A percentile compares a stretch with the other conserved stretches of the same genome.
Conservation (phyloP, 2,329 filamentous ascomycete species). For the Corinectria fuckeliana region DNA sequence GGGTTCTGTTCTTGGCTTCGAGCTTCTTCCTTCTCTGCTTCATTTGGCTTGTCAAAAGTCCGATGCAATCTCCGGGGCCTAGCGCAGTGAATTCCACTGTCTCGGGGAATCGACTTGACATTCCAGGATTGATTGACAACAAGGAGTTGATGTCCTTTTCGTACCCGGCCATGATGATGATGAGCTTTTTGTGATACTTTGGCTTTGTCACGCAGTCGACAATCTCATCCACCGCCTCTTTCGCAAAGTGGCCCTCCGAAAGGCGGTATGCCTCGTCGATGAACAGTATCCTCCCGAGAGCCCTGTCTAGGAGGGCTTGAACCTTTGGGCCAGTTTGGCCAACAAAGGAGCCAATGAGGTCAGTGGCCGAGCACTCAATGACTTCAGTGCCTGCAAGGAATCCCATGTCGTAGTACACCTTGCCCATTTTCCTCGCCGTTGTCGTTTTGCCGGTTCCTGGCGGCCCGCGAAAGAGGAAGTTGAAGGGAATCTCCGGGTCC, state of each 20-base stretch:
- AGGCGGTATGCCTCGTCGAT: slow-evolving; percentile 77
- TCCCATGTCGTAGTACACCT: slow-evolving; percentile 78
- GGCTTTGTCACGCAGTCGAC: slow-evolving; percentile 61
- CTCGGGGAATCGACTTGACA: slow-evolving; percentile 71
- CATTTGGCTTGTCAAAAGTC: slow-evolving; percentile 48
- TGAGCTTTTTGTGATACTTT: slow-evolving; percentile 63
- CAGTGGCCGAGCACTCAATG: slow-evolving; percentile 69
- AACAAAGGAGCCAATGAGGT: slow-evolving; percentile 71
- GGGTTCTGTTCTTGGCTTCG: slow-evolving; percentile 15
- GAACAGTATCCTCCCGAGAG: slow-evolving; percentile 71
- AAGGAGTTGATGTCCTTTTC: slow-evolving; percentile 69
- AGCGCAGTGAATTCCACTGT: slow-evolving; percentile 62
- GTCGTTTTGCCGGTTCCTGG: slow-evolving; percentile 78
- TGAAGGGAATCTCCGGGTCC: slow-evolving; percentile 63
- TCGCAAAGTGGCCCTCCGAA: slow-evolving; percentile 60
- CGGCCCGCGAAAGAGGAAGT: slow-evolving; percentile 70
- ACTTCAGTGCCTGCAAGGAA: slow-evolving; percentile 67
- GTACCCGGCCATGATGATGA: slow-evolving; percentile 75
- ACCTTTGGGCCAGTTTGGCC: slow-evolving; percentile 76
- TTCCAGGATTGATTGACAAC: slow-evolving; percentile 65
- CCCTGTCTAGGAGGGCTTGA: slow-evolving; percentile 61
- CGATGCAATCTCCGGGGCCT: slow-evolving; percentile 48
- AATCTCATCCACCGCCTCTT: slow-evolving; percentile 61
- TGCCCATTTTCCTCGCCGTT: slow-evolving; percentile 75
- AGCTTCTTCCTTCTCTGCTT: slow-evolving; percentile 35